phyloP scores from a whole-genome alignment of 768 basidiomycete species.

The Agrocybe praecox region DNA sequence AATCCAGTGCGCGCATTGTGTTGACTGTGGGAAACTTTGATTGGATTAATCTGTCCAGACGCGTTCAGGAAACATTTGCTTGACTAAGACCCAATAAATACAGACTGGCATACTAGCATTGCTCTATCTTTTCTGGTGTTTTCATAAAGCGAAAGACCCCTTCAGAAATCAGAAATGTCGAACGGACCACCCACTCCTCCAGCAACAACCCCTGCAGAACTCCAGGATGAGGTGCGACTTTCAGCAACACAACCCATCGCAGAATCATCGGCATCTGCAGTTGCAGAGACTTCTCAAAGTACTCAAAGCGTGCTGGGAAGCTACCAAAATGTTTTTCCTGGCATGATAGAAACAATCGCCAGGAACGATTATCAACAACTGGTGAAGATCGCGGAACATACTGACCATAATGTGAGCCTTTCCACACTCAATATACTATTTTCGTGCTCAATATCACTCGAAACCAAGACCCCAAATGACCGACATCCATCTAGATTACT shows the following conservation, averaged over 20 bases:
- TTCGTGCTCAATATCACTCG: conserved; percentile 1
- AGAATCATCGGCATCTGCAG: conserved; percentile 5
- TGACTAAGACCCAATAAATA: not conserved
- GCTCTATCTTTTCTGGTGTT: not conserved
- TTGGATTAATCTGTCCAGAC: not conserved
- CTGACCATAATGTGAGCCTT: conserved; percentile 54
- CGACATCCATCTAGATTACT: conserved; percentile 48
- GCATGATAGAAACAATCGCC: conserved; percentile 45
- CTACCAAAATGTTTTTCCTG: conserved; percentile 48
- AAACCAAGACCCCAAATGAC: conserved; percentile 35
- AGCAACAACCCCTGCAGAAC: conserved; percentile 55
- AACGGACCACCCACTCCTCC: conserved; percentile 69
- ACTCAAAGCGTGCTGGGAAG: conserved; percentile 29
- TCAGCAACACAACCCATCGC: conserved; percentile 12
- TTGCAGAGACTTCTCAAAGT: not conserved
- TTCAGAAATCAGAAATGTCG: conserved; percentile 38
- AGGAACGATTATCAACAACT: conserved; percentile 45
- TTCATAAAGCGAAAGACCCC: not conserved
- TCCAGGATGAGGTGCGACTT: conserved; percentile 51
- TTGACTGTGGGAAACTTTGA: not conserved
- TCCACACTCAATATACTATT: not conserved
- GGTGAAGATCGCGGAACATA: conserved; percentile 48
- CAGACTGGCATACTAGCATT: no score
- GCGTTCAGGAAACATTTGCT: not conserved
- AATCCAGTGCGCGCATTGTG: not conserved